Conservation (phyloP, 2,329 filamentous ascomycete species). For the Venturia oleaginea region DNA sequence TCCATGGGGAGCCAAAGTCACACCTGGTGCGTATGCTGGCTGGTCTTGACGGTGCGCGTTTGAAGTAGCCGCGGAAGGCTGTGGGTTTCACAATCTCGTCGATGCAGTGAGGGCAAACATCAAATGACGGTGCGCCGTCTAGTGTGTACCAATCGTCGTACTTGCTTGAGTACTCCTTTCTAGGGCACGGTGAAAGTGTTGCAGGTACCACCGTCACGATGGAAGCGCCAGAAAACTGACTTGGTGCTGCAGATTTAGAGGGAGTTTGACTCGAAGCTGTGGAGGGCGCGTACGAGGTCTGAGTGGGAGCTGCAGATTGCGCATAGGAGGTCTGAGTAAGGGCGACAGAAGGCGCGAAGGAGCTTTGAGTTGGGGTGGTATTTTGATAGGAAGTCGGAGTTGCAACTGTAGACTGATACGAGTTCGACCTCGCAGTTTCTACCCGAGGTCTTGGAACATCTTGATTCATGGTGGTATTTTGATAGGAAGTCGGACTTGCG, state of each 20-base stretch:
- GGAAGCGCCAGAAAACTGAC: not conserved
- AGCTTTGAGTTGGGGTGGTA: not conserved
- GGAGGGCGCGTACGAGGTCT: conserved; percentile 18
- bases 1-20: conserved; percentile 75
- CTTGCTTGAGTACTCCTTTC: conserved; percentile 51
- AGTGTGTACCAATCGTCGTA: conserved; percentile 76
- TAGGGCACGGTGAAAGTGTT: conserved; percentile 58
- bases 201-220: not conserved
- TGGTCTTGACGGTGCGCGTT: conserved; percentile 49
- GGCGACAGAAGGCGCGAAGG: not conserved
- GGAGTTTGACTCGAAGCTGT: not conserved
- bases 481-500: not conserved
- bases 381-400: not conserved
- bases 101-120: conserved; percentile 78
- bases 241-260: not conserved
- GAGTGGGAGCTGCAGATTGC: conserved; percentile 46
- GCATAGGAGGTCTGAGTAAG: conserved; percentile 17
- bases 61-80: conserved; percentile 58
- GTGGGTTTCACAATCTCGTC: conserved; percentile 58
- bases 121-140: conserved; percentile 58
- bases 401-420: not conserved
- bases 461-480: not conserved
- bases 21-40: conserved; percentile 55
- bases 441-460: conserved; percentile 1
- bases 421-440: not conserved